Evolutionary conservation across 2,329 filamentous ascomycete species (phyloP).

Genomic region (Clonostachys rhizophaga): DNA sequence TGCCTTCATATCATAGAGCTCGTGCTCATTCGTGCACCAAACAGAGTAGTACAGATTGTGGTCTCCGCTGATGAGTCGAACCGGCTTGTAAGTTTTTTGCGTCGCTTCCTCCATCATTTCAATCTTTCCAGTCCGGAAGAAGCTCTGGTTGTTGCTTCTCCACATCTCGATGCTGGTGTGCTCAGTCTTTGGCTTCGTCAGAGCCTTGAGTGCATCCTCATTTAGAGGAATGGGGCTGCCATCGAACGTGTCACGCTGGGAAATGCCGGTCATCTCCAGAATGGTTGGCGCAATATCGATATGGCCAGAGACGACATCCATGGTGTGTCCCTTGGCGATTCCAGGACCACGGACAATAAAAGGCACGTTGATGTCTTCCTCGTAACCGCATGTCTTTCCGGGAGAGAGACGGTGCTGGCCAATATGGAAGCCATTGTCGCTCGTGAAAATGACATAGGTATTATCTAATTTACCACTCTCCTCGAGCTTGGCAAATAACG

Average conservation of each 20-base stretch:
- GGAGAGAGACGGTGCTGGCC: conserved; percentile 45
- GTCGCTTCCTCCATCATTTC: conserved; percentile 9
- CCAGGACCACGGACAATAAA: conserved; percentile 44
- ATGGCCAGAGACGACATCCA: conserved; percentile 40
- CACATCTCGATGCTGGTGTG: conserved; percentile 47
- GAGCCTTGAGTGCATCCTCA: neutral
- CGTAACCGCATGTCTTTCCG: conserved; percentile 46
- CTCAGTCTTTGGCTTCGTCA: conserved; percentile 24
- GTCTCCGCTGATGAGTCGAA: conserved; percentile 39
- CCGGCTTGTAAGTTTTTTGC: conserved; percentile 28
- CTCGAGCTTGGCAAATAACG: conserved; percentile 24
- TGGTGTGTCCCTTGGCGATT: conserved; percentile 26
- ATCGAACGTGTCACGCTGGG: conserved; percentile 8
- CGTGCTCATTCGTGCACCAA: conserved; percentile 61
- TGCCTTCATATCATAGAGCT: conserved; percentile 54
- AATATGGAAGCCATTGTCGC: conserved; percentile 50
- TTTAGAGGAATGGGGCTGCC: conserved; percentile 31
- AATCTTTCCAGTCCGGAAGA: conserved; percentile 9
- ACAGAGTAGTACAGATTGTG: conserved; percentile 61
- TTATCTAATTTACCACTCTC: conserved; percentile 22
- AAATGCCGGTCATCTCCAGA: conserved; percentile 21
- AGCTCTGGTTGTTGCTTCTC: conserved; percentile 25
- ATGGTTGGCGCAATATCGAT: conserved; percentile 52
- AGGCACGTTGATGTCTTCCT: conserved; percentile 47
- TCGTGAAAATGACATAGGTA: conserved; percentile 46